A percentile compares a stretch with the other conserved stretches of the same genome.
Conservation (phyloP, 306 rosid genomes). For the Amphicarpaea edgeworthii region DNA sequence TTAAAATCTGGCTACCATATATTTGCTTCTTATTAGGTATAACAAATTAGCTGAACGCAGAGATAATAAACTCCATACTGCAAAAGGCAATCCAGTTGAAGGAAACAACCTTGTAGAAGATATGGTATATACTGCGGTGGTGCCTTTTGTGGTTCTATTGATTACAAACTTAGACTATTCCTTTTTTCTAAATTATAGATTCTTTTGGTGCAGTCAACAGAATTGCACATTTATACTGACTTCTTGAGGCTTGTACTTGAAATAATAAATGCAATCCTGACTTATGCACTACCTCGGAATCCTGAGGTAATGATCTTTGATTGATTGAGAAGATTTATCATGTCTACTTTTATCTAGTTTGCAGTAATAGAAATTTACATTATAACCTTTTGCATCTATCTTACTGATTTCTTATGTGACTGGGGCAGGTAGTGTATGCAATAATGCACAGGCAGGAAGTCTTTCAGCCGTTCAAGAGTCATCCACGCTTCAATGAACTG, state of each 20-base stretch:
- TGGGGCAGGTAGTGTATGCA: slow-evolving; percentile 89
- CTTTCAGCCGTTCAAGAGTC: slow-evolving; percentile 95
- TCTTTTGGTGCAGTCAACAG: slow-evolving; percentile 80
- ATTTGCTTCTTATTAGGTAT: slow-evolving; percentile 67
- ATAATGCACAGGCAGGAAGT: slow-evolving; percentile 98
- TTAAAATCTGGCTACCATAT: slow-evolving; percentile 24
- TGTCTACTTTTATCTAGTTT: slow-evolving; percentile 36
- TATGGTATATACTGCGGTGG: slow-evolving; percentile 59
- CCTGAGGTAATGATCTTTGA: slow-evolving; percentile 80
- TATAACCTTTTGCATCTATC: not conserved
- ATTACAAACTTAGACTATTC: slow-evolving; percentile 10
- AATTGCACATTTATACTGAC: slow-evolving; percentile 93
- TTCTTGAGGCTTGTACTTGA: slow-evolving; percentile 98
- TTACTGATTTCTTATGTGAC: slow-evolving; percentile 30
- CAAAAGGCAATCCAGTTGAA: slow-evolving; percentile 67
- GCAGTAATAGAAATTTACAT: slow-evolving; percentile 20
- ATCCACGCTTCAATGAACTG: slow-evolving; percentile 93
- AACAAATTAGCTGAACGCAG: slow-evolving; percentile 85
- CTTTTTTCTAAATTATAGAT: slow-evolving; percentile 46
- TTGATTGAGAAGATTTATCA: slow-evolving; percentile 36
- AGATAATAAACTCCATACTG: slow-evolving; percentile 60
- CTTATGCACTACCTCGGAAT: slow-evolving; percentile 97
- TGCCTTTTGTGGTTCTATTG: slow-evolving; percentile 18
- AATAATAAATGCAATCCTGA: slow-evolving; percentile 92
- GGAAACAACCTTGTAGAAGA: slow-evolving; percentile 76